phyloP scores from a whole-genome alignment of 768 basidiomycete species.

The Austroboletus eburneus region DNA sequence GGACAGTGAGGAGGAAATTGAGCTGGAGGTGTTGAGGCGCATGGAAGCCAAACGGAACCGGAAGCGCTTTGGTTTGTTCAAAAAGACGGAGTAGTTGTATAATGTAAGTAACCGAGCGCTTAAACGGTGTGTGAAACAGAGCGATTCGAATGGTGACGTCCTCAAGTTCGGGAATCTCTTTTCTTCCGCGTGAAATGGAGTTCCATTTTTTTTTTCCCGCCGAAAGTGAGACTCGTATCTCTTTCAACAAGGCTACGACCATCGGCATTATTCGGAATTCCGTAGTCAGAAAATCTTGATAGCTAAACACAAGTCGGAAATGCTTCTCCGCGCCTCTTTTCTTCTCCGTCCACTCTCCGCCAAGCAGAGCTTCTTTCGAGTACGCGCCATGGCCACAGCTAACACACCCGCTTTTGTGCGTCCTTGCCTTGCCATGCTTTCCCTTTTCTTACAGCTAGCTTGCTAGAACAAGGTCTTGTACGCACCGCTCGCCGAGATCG shows the following conservation, averaged over 20 bases:
- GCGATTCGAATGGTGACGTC: too few relatives aligned
- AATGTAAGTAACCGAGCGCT: too few relatives aligned
- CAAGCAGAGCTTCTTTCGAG: constrained; percentile 7
- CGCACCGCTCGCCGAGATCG: constrained; percentile 80
- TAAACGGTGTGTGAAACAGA: too few relatives aligned
- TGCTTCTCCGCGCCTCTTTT: constrained; percentile 29
- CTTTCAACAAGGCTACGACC: too few relatives aligned
- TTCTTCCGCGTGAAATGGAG: too few relatives aligned
- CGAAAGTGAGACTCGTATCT: not conserved
- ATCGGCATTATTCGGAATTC: constrained; percentile 24
- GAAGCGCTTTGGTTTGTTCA: constrained; percentile 40
- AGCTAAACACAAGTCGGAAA: constrained; percentile 13
- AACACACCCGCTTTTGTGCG: constrained; percentile 61
- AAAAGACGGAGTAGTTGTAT: constrained; percentile 4
- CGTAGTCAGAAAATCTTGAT: constrained; percentile 15
- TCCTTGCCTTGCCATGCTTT: constrained; percentile 13
- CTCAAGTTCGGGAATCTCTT: not conserved
- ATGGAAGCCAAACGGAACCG: constrained; percentile 55
- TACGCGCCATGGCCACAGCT: constrained; percentile 56
- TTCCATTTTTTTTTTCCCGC: not conserved
- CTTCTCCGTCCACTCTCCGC: constrained; percentile 25
- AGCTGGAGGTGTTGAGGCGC: constrained; percentile 56
- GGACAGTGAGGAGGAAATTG: constrained; percentile 77
- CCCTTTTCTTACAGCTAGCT: not conserved
- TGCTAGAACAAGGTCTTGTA: constrained; percentile 89